phyloP scores from a whole-genome alignment of 1,284 basidiomycete species.

The Salmacisia buchloeana region DNA sequence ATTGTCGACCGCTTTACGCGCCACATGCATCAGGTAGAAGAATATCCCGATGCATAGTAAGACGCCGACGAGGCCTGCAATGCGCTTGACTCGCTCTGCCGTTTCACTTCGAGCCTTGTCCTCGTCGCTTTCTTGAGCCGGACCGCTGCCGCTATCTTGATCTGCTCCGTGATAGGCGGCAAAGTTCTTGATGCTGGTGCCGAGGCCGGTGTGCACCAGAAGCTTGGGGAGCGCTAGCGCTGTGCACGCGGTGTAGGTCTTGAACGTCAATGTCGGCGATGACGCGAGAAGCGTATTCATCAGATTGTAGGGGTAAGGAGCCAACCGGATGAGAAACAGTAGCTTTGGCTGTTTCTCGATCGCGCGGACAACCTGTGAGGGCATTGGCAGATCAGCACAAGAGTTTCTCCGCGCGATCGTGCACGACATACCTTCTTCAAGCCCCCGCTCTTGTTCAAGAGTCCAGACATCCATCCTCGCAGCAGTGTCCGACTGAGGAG shows the following conservation, averaged over 20 bases:
- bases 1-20: slow-evolving; percentile 70
- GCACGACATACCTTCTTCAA: slow-evolving; percentile 33
- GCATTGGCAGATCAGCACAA: background rate
- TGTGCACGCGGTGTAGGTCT: slow-evolving; percentile 72
- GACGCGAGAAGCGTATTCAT: slow-evolving; percentile 83
- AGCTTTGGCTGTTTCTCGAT: slow-evolving; percentile 77
- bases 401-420: background rate
- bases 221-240: slow-evolving; percentile 77
- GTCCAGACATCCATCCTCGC: slow-evolving; percentile 63
- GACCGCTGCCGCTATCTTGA: background rate
- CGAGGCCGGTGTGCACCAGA: slow-evolving; percentile 75
- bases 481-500: slow-evolving; percentile 67
- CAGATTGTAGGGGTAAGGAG: slow-evolving; percentile 63
- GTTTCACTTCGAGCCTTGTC: slow-evolving; percentile 23
- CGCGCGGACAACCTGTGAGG: slow-evolving; percentile 71
- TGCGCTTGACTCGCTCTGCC: slow-evolving; percentile 59
- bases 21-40: slow-evolving; percentile 71
- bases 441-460: slow-evolving; percentile 59
- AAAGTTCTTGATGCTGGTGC: slow-evolving; percentile 75
- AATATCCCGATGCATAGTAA: slow-evolving; percentile 69
- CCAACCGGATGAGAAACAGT: slow-evolving; percentile 77
- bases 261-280: slow-evolving; percentile 72
- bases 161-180: slow-evolving; percentile 59
- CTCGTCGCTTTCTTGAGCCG: slow-evolving; percentile 30
- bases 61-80: slow-evolving; percentile 67